A percentile compares a stretch with the other conserved stretches of the same genome.
Evolutionary conservation across 2,329 filamentous ascomycete genomes (phyloP).

Genomic region (Escovopsis sp.): DNA sequence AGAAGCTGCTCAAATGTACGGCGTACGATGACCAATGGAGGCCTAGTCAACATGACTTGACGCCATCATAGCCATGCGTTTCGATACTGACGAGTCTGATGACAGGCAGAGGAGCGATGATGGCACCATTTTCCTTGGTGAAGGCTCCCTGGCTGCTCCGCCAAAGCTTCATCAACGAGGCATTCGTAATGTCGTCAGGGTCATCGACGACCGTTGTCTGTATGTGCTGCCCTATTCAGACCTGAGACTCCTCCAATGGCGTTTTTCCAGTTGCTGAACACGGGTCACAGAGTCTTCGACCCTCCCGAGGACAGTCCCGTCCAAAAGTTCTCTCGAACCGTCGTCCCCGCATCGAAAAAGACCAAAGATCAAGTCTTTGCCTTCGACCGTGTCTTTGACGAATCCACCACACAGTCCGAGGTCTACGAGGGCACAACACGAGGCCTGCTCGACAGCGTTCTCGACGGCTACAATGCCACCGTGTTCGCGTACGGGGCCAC

Average conservation of each 20-base stretch:
- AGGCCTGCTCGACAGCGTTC: slow-evolving; percentile 77
- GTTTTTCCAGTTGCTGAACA: slow-evolving; percentile 9
- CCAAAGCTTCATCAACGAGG: slow-evolving; percentile 78
- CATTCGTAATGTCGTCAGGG: slow-evolving; percentile 82
- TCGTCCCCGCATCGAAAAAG: slow-evolving; percentile 66
- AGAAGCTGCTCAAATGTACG: slow-evolving; percentile 81
- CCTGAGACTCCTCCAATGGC: background rate
- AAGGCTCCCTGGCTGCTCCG: slow-evolving; percentile 84
- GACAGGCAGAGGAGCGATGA: slow-evolving; percentile 56
- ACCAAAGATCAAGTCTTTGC: slow-evolving; percentile 96
- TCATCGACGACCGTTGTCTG: slow-evolving; percentile 92
- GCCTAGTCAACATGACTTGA: no score
- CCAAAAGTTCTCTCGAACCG: slow-evolving; percentile 69
- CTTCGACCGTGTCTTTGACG: slow-evolving; percentile 94
- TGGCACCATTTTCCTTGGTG: slow-evolving; percentile 81
- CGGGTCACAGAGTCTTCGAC: slow-evolving; percentile 67
- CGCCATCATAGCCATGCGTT: background rate
- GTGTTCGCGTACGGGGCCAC: slow-evolving; percentile 98
- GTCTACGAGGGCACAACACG: slow-evolving; percentile 91
- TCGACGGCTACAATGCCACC: slow-evolving; percentile 96
- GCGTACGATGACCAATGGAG: background rate
- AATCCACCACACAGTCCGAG: slow-evolving; percentile 79
- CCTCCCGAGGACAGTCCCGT: slow-evolving; percentile 90
- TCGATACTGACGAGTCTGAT: slow-evolving; percentile 3
- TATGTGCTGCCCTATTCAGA: slow-evolving; percentile 32